These are phyloP conservation scores for Pseudisothecium myosuroides DNA, from an alignment of 225 moss, liverwort and hornwort genomes.

Conservation along the genomic window DNA sequence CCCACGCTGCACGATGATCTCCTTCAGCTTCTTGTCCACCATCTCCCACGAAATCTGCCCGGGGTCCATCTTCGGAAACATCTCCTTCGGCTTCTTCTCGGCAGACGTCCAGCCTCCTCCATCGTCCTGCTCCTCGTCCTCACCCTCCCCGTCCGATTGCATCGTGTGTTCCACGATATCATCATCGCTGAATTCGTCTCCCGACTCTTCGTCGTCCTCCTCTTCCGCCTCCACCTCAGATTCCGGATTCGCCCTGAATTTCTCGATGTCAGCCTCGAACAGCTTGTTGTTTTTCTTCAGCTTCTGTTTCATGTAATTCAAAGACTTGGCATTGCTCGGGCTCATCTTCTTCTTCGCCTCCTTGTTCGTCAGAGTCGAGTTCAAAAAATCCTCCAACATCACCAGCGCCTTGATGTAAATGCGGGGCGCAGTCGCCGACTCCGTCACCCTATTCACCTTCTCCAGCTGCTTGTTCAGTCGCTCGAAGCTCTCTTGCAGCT, in stretches of 20 bases:
- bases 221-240: conserved; percentile 68
- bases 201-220: conserved; percentile 52
- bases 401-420: conserved; percentile 86
- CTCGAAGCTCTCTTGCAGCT: conserved; percentile 92
- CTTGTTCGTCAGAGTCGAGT: conserved; percentile 64
- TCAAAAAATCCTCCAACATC: conserved; percentile 84
- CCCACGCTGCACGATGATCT: conserved; percentile 81
- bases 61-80: conserved; percentile 68
- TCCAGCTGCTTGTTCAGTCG: conserved; percentile 93
- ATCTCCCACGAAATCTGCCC: conserved; percentile 99
- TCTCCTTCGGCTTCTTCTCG: conserved; percentile 47
- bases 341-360: conserved; percentile 99
- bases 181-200: conserved; percentile 41
- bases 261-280: conserved; percentile 75
- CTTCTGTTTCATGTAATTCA: conserved; percentile 99
- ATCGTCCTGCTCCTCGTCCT: conserved; percentile 64
- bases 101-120: conserved; percentile 74
- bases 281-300: conserved; percentile 93
- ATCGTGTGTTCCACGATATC: conserved; percentile 21
- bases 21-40: conserved; percentile 98
- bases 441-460: conserved; percentile 87
- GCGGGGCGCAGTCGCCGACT: conserved; percentile 71
- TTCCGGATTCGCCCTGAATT: conserved; percentile 67
- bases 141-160: conserved; percentile 62
- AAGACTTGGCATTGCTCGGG: conserved; percentile 83